Evolutionary conservation across 441 rosid genomes (phyloP).

Genomic region (Francoa sonchifolia): DNA sequence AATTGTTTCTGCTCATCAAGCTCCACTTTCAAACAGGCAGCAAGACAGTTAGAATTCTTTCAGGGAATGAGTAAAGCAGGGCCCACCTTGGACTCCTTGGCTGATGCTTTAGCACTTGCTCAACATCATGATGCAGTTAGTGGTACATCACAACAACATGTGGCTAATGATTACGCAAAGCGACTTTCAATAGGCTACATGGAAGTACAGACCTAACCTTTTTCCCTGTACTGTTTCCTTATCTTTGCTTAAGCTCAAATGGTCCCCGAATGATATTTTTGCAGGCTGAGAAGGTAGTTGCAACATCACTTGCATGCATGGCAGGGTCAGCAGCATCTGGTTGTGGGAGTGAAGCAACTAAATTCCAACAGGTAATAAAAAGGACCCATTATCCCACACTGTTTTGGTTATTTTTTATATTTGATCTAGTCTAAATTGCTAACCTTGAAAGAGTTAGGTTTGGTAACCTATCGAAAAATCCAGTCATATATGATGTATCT

Average conservation of each 20-base stretch:
- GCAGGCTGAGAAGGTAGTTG: conserved; percentile 88
- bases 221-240: conserved; percentile 10
- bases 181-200: conserved; percentile 78
- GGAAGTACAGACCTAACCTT: conserved; percentile 37
- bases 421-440: too few relatives aligned
- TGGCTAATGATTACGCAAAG: conserved; percentile 90
- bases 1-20: conserved; percentile 9
- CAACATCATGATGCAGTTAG: conserved; percentile 98
- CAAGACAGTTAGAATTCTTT: conserved; percentile 86
- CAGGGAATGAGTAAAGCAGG: conserved; percentile 60
- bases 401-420: too few relatives aligned
- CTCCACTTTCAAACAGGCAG: conserved; percentile 45
- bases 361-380: conserved; percentile 61
- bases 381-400: conserved; percentile 1
- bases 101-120: conserved; percentile 87
- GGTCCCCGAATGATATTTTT: conserved; percentile 9
- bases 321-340: conserved; percentile 30
- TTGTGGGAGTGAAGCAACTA: conserved; percentile 24
- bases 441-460: too few relatives aligned
- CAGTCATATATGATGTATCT: too few relatives aligned
- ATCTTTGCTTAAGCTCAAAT: conserved; percentile 8
- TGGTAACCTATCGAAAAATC: too few relatives aligned
- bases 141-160: conserved; percentile 93
- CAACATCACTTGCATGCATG: conserved; percentile 70
- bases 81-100: conserved; percentile 69